Evolutionary conservation across 371 early-diverging fungal species (phyloP).

Genomic region (Parasitella parasitica): DNA sequence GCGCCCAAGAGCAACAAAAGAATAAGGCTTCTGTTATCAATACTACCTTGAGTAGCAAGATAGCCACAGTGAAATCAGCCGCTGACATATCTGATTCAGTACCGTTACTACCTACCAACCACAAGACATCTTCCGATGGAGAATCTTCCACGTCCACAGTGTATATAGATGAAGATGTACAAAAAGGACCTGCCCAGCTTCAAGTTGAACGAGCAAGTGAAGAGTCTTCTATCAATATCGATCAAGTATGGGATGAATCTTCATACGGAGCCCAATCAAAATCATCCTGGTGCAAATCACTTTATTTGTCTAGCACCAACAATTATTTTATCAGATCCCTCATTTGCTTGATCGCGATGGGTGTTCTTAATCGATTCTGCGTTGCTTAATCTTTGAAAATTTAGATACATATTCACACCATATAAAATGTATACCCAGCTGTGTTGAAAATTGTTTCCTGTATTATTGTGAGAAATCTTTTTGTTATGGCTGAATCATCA

Average conservation of each 20-base stretch:
- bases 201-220: constrained; percentile 18
- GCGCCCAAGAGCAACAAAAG: constrained; percentile 10
- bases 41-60: too few species aligned
- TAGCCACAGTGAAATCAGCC: not conserved
- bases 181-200: constrained; percentile 1
- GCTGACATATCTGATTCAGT: not conserved
- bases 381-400: not conserved
- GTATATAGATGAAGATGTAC: not conserved
- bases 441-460: too few species aligned
- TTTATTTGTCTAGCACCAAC: not conserved
- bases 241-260: not conserved
- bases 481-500: too few species aligned
- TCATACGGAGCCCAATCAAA: not conserved
- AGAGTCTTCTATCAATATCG: constrained; percentile 10
- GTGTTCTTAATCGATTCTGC: constrained; percentile 31
- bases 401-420: too few species aligned
- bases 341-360: constrained; percentile 13
- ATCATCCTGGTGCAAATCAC: not conserved
- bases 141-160: not conserved
- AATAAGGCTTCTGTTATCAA: not conserved
- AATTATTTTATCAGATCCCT: constrained; percentile 24
- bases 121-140: not conserved
- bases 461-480: too few species aligned
- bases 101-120: constrained; percentile 24
- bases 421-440: too few species aligned